Conservation (phyloP, 2,329 filamentous ascomycete genomes). For the Mycosphaerella arachidis region DNA sequence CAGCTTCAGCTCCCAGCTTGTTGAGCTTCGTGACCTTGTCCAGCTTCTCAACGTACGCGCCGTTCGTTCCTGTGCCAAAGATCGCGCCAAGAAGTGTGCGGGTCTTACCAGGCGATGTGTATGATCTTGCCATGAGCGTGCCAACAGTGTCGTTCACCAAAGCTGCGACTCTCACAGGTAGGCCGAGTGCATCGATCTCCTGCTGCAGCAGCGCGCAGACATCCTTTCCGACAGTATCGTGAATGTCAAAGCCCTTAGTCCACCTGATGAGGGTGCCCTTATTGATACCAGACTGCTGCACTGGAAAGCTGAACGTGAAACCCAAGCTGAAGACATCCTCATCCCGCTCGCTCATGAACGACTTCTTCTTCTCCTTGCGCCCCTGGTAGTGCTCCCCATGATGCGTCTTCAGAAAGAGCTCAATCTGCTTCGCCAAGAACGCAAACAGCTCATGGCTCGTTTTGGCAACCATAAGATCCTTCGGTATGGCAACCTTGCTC, state of each 20-base stretch:
- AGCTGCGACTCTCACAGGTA: slow-evolving; percentile 91
- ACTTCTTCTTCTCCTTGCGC: slow-evolving; percentile 40
- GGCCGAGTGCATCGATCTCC: slow-evolving; percentile 78
- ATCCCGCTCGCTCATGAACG: slow-evolving; percentile 52
- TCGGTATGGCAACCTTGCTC: slow-evolving; percentile 86
- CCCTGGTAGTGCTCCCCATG: slow-evolving; percentile 81
- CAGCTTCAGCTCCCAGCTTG: slow-evolving; percentile 39
- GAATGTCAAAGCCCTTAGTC: slow-evolving; percentile 98
- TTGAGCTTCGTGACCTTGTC: slow-evolving; percentile 74
- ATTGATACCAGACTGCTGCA: slow-evolving; percentile 91
- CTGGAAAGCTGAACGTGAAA: slow-evolving; percentile 98
- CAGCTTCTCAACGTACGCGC: slow-evolving; percentile 92
- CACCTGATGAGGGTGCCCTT: slow-evolving; percentile 90
- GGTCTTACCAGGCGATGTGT: slow-evolving; percentile 83
- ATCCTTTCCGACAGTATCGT: slow-evolving; percentile 90
- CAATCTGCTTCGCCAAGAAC: slow-evolving; percentile 90
- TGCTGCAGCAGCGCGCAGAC: slow-evolving; percentile 84
- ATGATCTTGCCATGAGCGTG: slow-evolving; percentile 90
- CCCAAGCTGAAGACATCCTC: slow-evolving; percentile 85
- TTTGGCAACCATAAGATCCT: slow-evolving; percentile 82
- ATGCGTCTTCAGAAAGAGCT: slow-evolving; percentile 78
- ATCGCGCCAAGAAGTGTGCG: slow-evolving; percentile 90
- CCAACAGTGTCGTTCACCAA: slow-evolving; percentile 97
- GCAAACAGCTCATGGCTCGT: slow-evolving; percentile 81
- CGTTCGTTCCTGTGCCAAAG: slow-evolving; percentile 96